Percentiles rank a stretch among this genome's conserved stretches.
These are phyloP conservation scores for Beauveria australis DNA, from an alignment of 2,329 filamentous ascomycete genomes.

Conservation along the genomic window DNA sequence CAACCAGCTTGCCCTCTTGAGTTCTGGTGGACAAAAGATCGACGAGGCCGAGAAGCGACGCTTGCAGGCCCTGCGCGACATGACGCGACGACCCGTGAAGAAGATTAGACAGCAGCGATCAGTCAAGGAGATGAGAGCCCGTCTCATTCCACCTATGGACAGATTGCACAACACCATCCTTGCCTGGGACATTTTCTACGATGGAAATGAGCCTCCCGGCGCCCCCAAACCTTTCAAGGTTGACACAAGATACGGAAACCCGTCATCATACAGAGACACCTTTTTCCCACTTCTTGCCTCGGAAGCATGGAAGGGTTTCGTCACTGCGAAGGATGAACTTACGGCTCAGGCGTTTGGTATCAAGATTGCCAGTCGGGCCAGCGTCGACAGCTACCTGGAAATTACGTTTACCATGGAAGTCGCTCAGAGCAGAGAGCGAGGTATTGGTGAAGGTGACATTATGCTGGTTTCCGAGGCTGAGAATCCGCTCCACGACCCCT, in stretches of 20 bases:
- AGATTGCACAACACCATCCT: conserved; percentile 78
- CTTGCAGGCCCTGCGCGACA: conserved; percentile 41
- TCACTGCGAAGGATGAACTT: conserved; percentile 81
- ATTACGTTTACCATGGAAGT: conserved; percentile 76
- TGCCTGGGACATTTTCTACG: conserved; percentile 90
- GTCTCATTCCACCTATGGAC: conserved; percentile 82
- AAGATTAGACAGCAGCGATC: conserved; percentile 75
- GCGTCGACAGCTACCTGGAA: conserved; percentile 88
- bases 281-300: conserved; percentile 86
- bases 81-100: conserved; percentile 66
- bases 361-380: conserved; percentile 79
- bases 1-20: conserved; percentile 38
- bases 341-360: conserved; percentile 75
- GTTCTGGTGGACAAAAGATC: conserved; percentile 39
- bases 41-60: conserved; percentile 39
- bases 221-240: conserved; percentile 68
- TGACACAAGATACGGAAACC: conserved; percentile 67
- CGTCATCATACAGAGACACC: conserved; percentile 73
- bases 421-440: conserved; percentile 60
- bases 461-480: conserved; percentile 71
- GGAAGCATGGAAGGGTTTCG: conserved; percentile 92
- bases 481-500: conserved; percentile 57
- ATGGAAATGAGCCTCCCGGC: conserved; percentile 76
- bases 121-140: conserved; percentile 87
- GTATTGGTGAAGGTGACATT: conserved; percentile 77